Evolutionary conservation across 2,329 filamentous ascomycete genomes (phyloP).

Genomic region (Fusarium cicatricum): DNA sequence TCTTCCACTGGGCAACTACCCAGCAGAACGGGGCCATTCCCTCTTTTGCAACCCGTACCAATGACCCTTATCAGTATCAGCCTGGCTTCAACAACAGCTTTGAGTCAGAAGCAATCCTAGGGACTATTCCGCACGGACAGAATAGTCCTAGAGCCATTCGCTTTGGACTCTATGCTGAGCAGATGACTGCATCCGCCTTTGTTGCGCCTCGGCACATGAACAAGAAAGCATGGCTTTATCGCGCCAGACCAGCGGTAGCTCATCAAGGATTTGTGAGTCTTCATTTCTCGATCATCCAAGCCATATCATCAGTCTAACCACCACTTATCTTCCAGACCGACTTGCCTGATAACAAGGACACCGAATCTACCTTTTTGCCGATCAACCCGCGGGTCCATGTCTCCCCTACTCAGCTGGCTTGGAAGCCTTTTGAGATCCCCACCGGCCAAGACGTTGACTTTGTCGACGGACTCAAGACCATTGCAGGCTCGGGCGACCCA

Average conservation of each 20-base stretch:
- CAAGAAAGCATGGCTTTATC: constrained; percentile 42
- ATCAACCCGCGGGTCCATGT: constrained; percentile 28
- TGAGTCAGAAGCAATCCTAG: constrained; percentile 53
- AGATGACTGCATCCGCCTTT: constrained; percentile 50
- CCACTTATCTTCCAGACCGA: no score
- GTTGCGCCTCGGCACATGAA: constrained; percentile 40
- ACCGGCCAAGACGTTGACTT: constrained; percentile 50
- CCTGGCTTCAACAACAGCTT: constrained; percentile 59
- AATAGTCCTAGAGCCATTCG: constrained; percentile 52
- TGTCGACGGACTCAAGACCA: constrained; percentile 55
- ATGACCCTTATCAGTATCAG: constrained; percentile 62
- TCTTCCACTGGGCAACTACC: constrained; percentile 65
- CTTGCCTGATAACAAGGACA: constrained; percentile 11
- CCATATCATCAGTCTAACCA: no score
- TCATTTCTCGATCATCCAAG: no score
- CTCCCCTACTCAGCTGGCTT: constrained; percentile 26
- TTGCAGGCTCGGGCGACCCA: constrained; percentile 58
- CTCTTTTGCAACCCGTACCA: constrained; percentile 54
- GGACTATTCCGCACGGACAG: constrained; percentile 54
- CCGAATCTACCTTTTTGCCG: constrained; percentile 24
- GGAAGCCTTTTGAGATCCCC: constrained; percentile 23
- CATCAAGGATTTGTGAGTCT: constrained; percentile 35
- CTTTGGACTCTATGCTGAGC: constrained; percentile 51
- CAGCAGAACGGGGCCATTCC: constrained; percentile 63
- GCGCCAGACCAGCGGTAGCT: constrained; percentile 38